Base-by-base conservation (phyloP, 2,329 filamentous ascomycete genomes). In the Nectriaceae sp. region DNA sequence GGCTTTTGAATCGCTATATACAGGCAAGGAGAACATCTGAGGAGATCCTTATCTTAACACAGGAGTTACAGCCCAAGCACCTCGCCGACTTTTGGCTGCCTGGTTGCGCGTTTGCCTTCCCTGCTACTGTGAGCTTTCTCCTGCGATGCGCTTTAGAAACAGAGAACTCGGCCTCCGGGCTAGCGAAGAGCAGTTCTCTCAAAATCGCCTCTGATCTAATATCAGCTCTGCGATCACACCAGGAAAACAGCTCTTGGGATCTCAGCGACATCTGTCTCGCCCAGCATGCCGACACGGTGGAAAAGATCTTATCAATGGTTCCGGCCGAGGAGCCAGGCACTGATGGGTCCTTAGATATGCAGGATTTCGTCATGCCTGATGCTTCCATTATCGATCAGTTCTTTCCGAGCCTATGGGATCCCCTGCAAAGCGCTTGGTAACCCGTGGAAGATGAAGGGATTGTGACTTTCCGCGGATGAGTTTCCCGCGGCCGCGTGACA, bases 81-180 rank as follows among this genome's bases (percentile, higher is more conserved):
- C 62, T 79, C 0, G 63, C 66, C 3, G 78, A 75, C 40, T 80
- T 78, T 48, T 81, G 77, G 76, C 64, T 79, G 2, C 70, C 78
- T 0, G 66, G 74, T 3, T 68, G 69, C 31, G 70, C 75, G 0
- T 80, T 78, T 46, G 66, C 71, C 1, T 70, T 78, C n/a, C 70
- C 75, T 0, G 73, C 75, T 2, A 75, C 78, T 0, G 71, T 75
- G 13, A 78, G 73, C 35, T 79, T 80, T 33, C 60, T 80, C 21
- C 61, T 81, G 8, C 69, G 78, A 2, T 76, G 73, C 47, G 75
- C 73, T 0, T 59, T 80, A 2, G 71, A 77, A 46, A 70, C 70
- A 3, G 72, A 72, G 46, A 71, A 67, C 10, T 67, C 65, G 1
- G 59, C 65, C 1, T 53, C 55, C 0, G 65, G 65, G 0, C 63